Percentiles rank a stretch among this genome's conserved stretches.
These are phyloP conservation scores for Entophlyctis helioformis DNA, from an alignment of 192 early-diverging fungal genomes.

Conservation along the genomic window DNA sequence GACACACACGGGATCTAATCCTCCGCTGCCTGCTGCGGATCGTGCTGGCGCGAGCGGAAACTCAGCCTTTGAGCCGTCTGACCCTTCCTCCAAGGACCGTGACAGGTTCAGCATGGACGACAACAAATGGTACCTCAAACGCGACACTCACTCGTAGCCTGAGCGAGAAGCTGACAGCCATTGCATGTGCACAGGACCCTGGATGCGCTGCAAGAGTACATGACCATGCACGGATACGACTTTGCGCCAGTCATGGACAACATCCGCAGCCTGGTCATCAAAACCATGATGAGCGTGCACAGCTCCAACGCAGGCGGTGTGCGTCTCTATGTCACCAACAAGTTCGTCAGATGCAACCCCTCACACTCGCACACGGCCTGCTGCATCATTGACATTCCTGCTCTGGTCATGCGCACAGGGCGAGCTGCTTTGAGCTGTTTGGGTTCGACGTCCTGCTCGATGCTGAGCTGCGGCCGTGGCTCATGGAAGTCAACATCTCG, in stretches of 20 bases:
- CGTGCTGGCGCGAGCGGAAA: no score
- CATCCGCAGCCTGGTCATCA: constrained; percentile 24
- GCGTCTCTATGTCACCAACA: constrained; percentile 12
- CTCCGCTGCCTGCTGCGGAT: no score
- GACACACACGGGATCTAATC: no score
- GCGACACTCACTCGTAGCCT: no score
- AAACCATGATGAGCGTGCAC: constrained; percentile 25
- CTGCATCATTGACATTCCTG: background rate
- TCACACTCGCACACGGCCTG: background rate
- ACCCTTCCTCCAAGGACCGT: no score
- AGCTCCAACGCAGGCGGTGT: constrained; percentile 22
- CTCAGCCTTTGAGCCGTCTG: no score
- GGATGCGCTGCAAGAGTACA: constrained; percentile 16
- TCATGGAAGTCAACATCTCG: constrained; percentile 50
- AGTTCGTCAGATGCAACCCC: constrained; percentile 3
- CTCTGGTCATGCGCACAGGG: constrained; percentile 14
- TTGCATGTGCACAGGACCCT: constrained; percentile 13
- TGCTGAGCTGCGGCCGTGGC: constrained; percentile 34
- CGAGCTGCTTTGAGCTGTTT: constrained; percentile 39
- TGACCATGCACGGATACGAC: constrained; percentile 11
- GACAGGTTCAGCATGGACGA: no score
- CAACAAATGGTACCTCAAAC: no score
- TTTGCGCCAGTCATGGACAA: constrained; percentile 12
- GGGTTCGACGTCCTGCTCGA: constrained; percentile 46
- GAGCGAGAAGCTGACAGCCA: no score